Evolutionary conservation across 2,329 filamentous ascomycete species (phyloP).

Genomic region (Pseudofabraea citricarpa): DNA sequence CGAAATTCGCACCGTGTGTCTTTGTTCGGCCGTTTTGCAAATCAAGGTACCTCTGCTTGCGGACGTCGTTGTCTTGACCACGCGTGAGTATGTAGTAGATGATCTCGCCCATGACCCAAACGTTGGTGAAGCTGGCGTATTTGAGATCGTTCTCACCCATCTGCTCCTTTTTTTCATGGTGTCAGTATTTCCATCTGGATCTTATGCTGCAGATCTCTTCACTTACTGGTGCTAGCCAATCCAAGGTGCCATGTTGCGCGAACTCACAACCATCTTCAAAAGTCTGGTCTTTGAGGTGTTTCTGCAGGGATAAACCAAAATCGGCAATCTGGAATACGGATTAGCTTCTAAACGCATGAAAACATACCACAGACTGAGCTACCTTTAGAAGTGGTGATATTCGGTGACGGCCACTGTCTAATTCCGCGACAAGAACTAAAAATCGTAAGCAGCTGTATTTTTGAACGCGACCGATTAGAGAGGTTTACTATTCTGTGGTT

Average conservation of each 20-base stretch:
- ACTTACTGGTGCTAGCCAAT: not conserved
- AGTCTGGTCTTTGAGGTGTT: not conserved
- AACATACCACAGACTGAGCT: not conserved
- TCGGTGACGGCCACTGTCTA: not conserved
- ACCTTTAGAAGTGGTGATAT: not conserved
- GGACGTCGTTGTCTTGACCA: not conserved
- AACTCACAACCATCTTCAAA: not conserved
- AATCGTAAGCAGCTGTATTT: not conserved
- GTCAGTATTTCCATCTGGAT: not conserved
- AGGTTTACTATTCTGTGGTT: not conserved
- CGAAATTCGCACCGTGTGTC: too few relatives aligned
- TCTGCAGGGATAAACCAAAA: not conserved
- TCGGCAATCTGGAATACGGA: not conserved
- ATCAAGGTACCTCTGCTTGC: too few relatives aligned
- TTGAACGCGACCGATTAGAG: not conserved
- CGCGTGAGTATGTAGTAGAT: conserved; percentile 2
- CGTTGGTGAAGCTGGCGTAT: not conserved
- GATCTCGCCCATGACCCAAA: not conserved
- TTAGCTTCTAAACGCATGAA: not conserved
- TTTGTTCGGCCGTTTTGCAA: too few relatives aligned
- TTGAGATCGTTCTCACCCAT: not conserved
- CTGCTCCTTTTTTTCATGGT: not conserved
- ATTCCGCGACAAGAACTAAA: not conserved
- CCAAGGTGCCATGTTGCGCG: not conserved
- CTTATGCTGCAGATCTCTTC: not conserved